Conservation (phyloP, 805 yeast genomes). For the Blastobotrys robertii region DNA sequence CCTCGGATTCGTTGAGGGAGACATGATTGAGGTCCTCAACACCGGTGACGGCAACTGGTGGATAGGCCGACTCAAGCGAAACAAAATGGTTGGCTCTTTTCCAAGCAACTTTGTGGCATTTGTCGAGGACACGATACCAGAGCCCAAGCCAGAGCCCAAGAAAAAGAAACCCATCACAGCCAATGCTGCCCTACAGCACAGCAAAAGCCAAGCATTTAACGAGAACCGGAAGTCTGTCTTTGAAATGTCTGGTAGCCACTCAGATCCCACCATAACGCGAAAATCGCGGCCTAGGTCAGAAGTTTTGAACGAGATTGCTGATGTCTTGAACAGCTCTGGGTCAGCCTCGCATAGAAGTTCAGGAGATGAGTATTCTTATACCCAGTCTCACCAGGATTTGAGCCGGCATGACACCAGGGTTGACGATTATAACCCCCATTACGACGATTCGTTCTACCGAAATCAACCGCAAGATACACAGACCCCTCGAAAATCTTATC, state of each 20-base stretch:
- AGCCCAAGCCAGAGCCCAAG: background rate
- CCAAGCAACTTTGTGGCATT: conserved; percentile 78
- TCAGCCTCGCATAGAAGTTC: no score
- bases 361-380: no score
- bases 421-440: background rate
- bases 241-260: no score
- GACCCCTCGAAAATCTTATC: background rate
- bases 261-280: background rate
- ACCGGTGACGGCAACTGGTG: conserved; percentile 88
- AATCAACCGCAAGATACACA: background rate
- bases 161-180: background rate
- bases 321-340: background rate
- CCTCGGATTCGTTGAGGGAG: conserved; percentile 90
- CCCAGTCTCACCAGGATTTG: no score
- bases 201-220: no score
- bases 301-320: background rate
- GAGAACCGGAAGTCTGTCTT: no score
- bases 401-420: background rate
- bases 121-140: conserved; percentile 1
- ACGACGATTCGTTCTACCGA: background rate
- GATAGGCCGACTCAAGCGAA: conserved; percentile 73
- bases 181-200: no score
- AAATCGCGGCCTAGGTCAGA: background rate
- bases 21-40: conserved; percentile 71
- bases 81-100: conserved; percentile 73